Base-by-base conservation (phyloP, 148 eudicot species). In the Chenopodium berlandieri region DNA sequence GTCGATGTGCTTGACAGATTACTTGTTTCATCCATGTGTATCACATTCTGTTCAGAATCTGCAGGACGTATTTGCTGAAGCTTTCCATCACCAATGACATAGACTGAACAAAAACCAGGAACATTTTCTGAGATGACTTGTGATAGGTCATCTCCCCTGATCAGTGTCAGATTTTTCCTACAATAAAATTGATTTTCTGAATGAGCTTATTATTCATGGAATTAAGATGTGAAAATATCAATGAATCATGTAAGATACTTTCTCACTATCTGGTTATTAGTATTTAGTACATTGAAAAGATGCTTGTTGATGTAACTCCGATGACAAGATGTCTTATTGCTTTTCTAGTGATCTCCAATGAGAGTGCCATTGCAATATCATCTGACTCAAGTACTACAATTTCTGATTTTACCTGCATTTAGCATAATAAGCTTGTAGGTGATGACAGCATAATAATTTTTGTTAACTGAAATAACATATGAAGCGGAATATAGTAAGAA, bases 41-140 rank as follows among this genome's bases (percentile, higher is more conserved):
- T 84, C 56, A 77, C 86, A 80, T 48, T 87, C 82, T 88, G 79
- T 73, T 87, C 89, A 74, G 89, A 81, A 82, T 87, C 91, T 68
- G 97, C 90, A 23, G 97, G 92, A 44, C 93, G 91, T 78, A 94
- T 32, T 9, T 91, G 91, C 73, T 91, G 88, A 80, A 95, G 80
- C 80, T 89, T 94, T 52, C 98, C 97, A 50, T 89, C 93, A 81
- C 90, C 82, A 82, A 95, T 82, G 77, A 86, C 91, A 89, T 94
- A 95, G 14, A 95, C 92, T 7, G 98, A 92, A 85, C 99, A 95
- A 84, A 90, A 92, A 54, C 79, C 82, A 60, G 99, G 97, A 65
- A 89, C 85, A 64, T 60, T 80, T 82, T 90, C 93, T 69, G 97
- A 82, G 67, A 95, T 90, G 73, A 75, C 82, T 23, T 91, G 82